Evolutionary conservation across 2,329 filamentous ascomycete genomes (phyloP).

Genomic region (Colletotrichum endophyticum): DNA sequence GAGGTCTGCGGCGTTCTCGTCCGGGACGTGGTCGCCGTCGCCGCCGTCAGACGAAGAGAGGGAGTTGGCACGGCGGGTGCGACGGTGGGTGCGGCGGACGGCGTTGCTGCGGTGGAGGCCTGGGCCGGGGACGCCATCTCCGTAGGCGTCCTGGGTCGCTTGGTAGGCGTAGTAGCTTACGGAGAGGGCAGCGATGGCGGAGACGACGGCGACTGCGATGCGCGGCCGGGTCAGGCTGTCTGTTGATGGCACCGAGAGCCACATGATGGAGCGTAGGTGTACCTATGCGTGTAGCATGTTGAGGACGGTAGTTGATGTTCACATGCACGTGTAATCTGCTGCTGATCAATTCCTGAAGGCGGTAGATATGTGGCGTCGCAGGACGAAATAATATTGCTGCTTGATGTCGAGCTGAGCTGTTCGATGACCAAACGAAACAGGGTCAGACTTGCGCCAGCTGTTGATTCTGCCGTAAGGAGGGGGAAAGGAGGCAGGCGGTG

Average conservation of each 20-base stretch:
- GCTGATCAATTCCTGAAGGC: background rate
- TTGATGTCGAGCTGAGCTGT: background rate
- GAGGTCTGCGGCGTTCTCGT: slow-evolving; percentile 45
- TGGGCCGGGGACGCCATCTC: slow-evolving; percentile 27
- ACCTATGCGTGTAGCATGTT: slow-evolving; percentile 19
- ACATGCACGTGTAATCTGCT: background rate
- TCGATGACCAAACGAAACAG: background rate
- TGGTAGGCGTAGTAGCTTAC: slow-evolving; percentile 64
- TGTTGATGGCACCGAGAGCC: slow-evolving; percentile 52
- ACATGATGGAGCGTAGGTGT: slow-evolving; percentile 39
- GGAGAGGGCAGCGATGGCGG: slow-evolving; percentile 61
- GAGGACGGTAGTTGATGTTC: background rate
- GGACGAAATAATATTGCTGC: background rate
- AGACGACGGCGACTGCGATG: slow-evolving; percentile 59
- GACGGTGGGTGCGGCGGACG: slow-evolving; percentile 55
- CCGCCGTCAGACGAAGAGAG: slow-evolving; percentile 35
- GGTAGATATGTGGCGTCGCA: background rate
- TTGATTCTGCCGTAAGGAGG: background rate
- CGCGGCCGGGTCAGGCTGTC: slow-evolving; percentile 61
- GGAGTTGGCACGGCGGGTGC: slow-evolving; percentile 37
- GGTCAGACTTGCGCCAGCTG: slow-evolving; percentile 6
- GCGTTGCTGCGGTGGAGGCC: slow-evolving; percentile 71
- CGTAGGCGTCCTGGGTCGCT: slow-evolving; percentile 23
- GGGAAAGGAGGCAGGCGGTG: background rate
- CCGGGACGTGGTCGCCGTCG: slow-evolving; percentile 40